Conservation (phyloP, 805 yeast species). For the Starmerella potacharoeniae region DNA sequence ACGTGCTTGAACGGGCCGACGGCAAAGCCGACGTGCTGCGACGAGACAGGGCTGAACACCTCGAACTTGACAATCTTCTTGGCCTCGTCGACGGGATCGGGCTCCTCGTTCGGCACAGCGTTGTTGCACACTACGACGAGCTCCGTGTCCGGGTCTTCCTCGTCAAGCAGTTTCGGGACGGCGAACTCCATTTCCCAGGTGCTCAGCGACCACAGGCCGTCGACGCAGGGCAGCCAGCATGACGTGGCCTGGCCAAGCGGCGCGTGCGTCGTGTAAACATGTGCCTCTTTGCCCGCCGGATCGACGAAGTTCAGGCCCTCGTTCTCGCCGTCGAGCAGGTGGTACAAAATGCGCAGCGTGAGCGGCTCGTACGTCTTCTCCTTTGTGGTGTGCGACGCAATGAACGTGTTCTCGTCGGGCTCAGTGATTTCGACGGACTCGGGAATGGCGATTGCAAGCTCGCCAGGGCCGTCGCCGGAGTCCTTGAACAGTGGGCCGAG, state of each 20-base stretch:
- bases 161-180: conserved; percentile 58
- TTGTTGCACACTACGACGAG: conserved; percentile 35
- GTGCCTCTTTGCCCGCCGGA: conserved; percentile 38
- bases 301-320: conserved; percentile 52
- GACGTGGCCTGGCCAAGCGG: conserved; percentile 73
- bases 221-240: conserved; percentile 97
- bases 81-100: conserved; percentile 63
- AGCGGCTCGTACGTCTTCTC: conserved; percentile 51
- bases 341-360: conserved; percentile 56
- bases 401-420: conserved; percentile 35
- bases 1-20: conserved; percentile 73
- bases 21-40: conserved; percentile 93
- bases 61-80: conserved; percentile 67
- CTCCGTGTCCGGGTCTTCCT: conserved; percentile 21
- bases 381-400: conserved; percentile 27
- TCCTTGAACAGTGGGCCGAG: conserved; percentile 24
- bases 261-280: conserved; percentile 72
- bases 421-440: conserved; percentile 50
- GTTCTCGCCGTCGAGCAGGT: conserved; percentile 54
- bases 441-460: conserved; percentile 52
- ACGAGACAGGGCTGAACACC: conserved; percentile 71
- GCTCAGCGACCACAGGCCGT: conserved; percentile 72
- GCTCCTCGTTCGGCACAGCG: conserved; percentile 41
- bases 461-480: conserved; percentile 49
- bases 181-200: conserved; percentile 89